A percentile compares a stretch with the other conserved stretches of the same genome.
These are phyloP conservation scores for Linum lewisii DNA, from an alignment of 345 rosid species.

Conservation along the genomic window DNA sequence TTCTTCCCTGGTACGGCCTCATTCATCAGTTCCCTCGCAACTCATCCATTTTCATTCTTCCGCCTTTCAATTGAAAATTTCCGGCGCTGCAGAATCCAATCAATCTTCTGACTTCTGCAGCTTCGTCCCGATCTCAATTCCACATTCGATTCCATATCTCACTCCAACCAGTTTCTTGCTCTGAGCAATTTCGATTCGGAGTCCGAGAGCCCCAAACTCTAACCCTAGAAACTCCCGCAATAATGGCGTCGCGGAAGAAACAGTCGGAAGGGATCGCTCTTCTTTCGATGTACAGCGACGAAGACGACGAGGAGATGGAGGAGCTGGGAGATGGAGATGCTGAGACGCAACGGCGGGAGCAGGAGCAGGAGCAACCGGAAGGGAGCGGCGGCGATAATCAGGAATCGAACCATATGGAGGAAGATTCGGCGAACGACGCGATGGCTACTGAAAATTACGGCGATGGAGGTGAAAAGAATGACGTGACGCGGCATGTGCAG, in stretches of 20 bases:
- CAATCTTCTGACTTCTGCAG: too few species aligned
- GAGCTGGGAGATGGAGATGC: constrained; percentile 23
- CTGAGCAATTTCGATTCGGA: background rate
- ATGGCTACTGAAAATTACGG: constrained; percentile 16
- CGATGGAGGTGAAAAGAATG: constrained; percentile 9
- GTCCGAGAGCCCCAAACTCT: background rate
- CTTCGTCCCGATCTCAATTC: background rate
- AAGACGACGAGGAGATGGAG: constrained; percentile 82
- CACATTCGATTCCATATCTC: background rate
- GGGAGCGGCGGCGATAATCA: constrained; percentile 11
- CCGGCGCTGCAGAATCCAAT: too few species aligned
- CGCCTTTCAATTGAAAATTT: too few species aligned
- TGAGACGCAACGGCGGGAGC: constrained; percentile 9
- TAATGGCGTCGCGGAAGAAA: constrained; percentile 62
- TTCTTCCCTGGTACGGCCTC: too few species aligned
- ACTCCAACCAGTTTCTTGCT: background rate
- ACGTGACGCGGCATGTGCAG: constrained; percentile 17
- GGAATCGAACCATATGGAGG: constrained; percentile 30
- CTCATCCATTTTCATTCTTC: too few species aligned
- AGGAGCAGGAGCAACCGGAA: constrained; percentile 17
- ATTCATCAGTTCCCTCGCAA: too few species aligned
- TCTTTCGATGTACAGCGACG: constrained; percentile 67
- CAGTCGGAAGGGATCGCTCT: constrained; percentile 74
- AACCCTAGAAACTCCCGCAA: background rate
- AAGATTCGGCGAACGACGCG: constrained; percentile 19